A percentile compares a stretch with the other conserved stretches of the same genome.
Evolutionary conservation across 768 basidiomycete genomes (phyloP).

Genomic region (Podaxis pistillaris): DNA sequence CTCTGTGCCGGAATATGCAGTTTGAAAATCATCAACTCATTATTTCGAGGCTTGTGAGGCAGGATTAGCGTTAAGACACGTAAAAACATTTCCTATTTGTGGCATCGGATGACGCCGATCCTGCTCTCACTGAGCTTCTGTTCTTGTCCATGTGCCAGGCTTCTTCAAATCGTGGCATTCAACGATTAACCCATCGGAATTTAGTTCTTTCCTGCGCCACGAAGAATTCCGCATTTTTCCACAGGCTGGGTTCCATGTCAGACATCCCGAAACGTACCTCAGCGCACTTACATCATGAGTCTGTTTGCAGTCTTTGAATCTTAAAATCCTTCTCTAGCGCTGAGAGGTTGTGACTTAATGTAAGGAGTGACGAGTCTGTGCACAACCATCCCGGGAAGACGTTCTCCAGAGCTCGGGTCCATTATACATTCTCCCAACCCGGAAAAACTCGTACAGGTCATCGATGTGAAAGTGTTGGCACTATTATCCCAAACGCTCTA

Average conservation of each 20-base stretch:
- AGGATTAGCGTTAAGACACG: not conserved
- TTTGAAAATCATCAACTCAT: no score
- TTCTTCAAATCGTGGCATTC: not conserved
- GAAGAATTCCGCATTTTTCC: not conserved
- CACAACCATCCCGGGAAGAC: not conserved
- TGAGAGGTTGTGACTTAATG: not conserved
- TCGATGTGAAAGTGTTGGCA: not conserved
- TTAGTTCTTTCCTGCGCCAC: no score
- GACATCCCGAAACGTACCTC: not conserved
- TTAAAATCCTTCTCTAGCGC: not conserved
- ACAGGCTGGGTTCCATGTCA: not conserved
- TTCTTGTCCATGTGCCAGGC: not conserved
- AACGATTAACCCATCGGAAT: not conserved
- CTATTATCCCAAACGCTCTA: not conserved
- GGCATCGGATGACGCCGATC: not conserved
- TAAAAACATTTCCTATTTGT: not conserved
- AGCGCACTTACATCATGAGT: not conserved
- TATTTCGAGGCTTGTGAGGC: not conserved
- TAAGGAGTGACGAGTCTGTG: no score
- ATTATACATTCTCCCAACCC: not conserved
- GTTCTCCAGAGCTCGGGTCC: no score
- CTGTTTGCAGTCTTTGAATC: not conserved
- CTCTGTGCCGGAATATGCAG: no score
- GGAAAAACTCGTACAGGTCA: not conserved
- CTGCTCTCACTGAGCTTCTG: not conserved